Conservation (phyloP, 495 filamentous ascomycete species). For the Trichodelitschia bisporula region DNA sequence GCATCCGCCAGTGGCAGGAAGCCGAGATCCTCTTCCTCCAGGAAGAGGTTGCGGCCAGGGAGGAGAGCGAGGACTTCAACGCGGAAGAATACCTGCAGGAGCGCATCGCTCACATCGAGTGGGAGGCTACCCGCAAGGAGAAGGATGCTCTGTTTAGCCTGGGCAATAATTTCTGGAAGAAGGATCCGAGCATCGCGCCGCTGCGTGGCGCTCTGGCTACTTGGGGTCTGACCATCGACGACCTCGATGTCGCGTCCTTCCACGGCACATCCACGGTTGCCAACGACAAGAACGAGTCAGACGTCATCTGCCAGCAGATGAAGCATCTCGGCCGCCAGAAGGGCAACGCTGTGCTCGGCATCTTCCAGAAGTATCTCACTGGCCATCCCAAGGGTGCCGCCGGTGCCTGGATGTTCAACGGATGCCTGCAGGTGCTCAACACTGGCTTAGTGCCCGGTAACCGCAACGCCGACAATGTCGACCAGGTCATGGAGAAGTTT, state of each 20-base stretch:
- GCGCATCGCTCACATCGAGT: constrained; percentile 63
- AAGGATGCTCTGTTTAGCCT: constrained; percentile 75
- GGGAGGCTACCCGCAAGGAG: constrained; percentile 72
- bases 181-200: constrained; percentile 77
- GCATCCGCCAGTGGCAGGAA: constrained; percentile 91
- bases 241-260: constrained; percentile 87
- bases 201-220: constrained; percentile 85
- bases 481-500: constrained; percentile 86
- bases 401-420: constrained; percentile 99
- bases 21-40: constrained; percentile 80
- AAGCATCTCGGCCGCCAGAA: constrained; percentile 82
- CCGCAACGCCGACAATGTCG: constrained; percentile 93
- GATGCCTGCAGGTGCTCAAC: constrained; percentile 83
- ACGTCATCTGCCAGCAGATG: constrained; percentile 91
- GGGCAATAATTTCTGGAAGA: constrained; percentile 97
- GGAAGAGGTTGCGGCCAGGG: constrained; percentile 71
- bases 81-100: constrained; percentile 72
- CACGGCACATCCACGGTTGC: constrained; percentile 96
- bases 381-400: constrained; percentile 98
- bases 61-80: constrained; percentile 63
- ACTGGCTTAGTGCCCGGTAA: constrained; percentile 86
- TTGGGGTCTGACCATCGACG: constrained; percentile 95
- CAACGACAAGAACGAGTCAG: constrained; percentile 99
- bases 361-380: constrained; percentile 99
- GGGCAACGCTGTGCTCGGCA: constrained; percentile 86